Base-by-base conservation (phyloP, 164 flowering plant genomes). In the Magnolia changhungtana region DNA sequence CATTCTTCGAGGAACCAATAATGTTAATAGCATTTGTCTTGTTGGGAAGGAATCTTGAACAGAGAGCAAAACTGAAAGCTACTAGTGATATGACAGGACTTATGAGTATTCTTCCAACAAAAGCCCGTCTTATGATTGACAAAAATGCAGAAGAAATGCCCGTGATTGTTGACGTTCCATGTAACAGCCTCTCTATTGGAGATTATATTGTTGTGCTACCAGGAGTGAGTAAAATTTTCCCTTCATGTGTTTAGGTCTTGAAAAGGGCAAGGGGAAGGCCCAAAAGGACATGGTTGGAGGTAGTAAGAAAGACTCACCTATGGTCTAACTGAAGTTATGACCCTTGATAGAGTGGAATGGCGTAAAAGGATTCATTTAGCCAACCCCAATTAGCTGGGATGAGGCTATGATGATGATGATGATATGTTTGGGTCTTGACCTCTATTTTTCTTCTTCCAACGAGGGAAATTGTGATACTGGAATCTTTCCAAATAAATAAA, bases 21-120 rank as follows among this genome's bases (percentile, higher is more conserved):
- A 96, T 96, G 99, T 82, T 94, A 78, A 92, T 96, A 81, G 97
- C 99, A 78, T 93, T 96, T 85, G 98, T 96, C 73, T 83, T 96
- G 82, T 78, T 96, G 59, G 99, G 99, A 77, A 90, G 90, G 81
- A 96, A 94, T 84, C 99, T 96, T 82, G 99, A 96, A 80, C 98
- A 92, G 80, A 90, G 99, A 82, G 98, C 98, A 49, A 96, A 96
- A 81, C 85, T 96, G 67, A 94, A 90, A 84, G 98, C 99, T 37
- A 86, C 94, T 31, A 92, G 97, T 89, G 99, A 96, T 77, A 92
- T 96, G 98, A 90, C 99, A 18, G 91, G 92, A 77, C 94, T 96
- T 78, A 83, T 96, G 21, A 91, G 86, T 87, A 78, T 92, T 74
- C 80, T 96, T 72, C 99, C 99, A 76, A 83, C 96, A 80, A 94